phyloP scores from a whole-genome alignment of 352 stramenopile genomes.

The Peronosclerospora sorghi region DNA sequence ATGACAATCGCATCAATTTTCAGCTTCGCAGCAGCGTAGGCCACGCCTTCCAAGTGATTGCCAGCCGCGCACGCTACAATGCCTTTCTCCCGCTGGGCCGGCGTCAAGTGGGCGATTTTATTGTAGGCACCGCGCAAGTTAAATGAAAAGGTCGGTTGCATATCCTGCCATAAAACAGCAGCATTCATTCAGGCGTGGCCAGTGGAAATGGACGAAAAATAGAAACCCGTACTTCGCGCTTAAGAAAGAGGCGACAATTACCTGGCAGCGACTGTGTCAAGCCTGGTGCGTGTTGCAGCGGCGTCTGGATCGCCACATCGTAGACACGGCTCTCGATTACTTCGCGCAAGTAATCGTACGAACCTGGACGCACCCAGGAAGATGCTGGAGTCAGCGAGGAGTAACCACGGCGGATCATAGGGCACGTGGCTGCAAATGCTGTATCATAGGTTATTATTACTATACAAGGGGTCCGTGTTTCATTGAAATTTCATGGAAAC shows the following conservation, averaged over 20 bases:
- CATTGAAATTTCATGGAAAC: too few relatives aligned
- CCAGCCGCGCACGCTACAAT: constrained; percentile 79
- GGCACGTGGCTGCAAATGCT: too few relatives aligned
- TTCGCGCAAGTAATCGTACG: constrained; percentile 68
- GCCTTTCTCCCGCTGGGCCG: constrained; percentile 61
- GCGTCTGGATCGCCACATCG: constrained; percentile 68
- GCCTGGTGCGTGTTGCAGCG: constrained; percentile 43
- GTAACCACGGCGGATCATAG: constrained; percentile 34
- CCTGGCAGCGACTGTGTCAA: constrained; percentile 42
- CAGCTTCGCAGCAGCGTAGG: constrained; percentile 89
- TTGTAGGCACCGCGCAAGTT: constrained; percentile 98
- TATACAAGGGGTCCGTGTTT: too few relatives aligned
- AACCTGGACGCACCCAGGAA: constrained; percentile 54
- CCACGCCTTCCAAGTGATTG: constrained; percentile 97
- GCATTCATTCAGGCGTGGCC: background rate
- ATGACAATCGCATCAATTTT: constrained; percentile 92
- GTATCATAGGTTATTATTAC: too few relatives aligned
- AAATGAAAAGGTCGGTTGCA: constrained; percentile 97
- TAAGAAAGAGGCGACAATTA: constrained; percentile 75
- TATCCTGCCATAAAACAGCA: constrained; percentile 63
- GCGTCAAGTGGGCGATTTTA: constrained; percentile 93
- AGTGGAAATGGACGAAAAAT: background rate
- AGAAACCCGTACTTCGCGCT: constrained; percentile 77
- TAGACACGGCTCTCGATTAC: constrained; percentile 79
- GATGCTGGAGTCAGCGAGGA: constrained; percentile 19